These are phyloP conservation scores for Rubia occidens DNA, from an alignment of 305 asterid species.

Conservation along the genomic window DNA sequence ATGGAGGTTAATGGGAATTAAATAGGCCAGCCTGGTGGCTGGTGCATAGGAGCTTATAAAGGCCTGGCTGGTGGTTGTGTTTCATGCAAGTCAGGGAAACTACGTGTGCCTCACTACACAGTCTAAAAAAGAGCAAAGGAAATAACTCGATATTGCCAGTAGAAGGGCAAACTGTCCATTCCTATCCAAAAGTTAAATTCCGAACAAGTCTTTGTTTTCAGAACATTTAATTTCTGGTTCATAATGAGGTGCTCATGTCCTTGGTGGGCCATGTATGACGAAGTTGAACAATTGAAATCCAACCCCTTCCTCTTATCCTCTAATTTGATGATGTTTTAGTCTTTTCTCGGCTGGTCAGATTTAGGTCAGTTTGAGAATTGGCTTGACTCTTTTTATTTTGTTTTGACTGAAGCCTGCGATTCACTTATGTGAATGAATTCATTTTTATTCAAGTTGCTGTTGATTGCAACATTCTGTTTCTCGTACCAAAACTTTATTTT, in stretches of 20 bases:
- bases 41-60: background rate
- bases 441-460: background rate
- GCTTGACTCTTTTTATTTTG: background rate
- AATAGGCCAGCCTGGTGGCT: background rate
- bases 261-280: background rate
- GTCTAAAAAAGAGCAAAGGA: background rate
- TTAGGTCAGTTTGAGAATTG: background rate
- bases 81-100: background rate
- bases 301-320: background rate
- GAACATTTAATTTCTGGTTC: background rate
- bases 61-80: background rate
- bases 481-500: background rate
- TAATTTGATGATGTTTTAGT: too few species aligned
- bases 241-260: background rate
- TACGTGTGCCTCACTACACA: background rate
- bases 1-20: background rate
- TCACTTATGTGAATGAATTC: background rate
- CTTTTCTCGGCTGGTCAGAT: background rate
- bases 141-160: background rate
- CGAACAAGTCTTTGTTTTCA: background rate
- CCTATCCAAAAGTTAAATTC: background rate
- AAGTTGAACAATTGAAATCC: background rate
- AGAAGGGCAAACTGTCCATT: background rate
- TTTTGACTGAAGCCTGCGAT: background rate
- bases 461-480: conserved; percentile 2